Evolutionary conservation across 2,329 filamentous ascomycete genomes (phyloP).

Genomic region (Ophidiomyces ophidiicola): DNA sequence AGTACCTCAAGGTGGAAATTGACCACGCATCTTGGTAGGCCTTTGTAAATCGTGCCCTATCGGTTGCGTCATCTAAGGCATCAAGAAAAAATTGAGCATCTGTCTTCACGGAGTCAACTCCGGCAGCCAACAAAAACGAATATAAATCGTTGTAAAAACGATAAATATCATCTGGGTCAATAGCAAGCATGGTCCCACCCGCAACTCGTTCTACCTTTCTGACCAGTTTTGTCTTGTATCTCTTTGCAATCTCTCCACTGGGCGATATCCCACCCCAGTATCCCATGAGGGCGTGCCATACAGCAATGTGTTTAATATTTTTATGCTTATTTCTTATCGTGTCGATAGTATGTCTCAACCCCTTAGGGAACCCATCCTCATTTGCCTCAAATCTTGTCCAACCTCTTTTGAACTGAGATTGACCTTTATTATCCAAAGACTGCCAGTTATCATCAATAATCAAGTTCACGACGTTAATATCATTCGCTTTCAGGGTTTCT

Average conservation of each 20-base stretch:
- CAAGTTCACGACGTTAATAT: conserved; percentile 68
- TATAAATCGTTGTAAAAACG: conserved; percentile 90
- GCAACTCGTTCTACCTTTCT: conserved; percentile 42
- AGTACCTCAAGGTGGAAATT: conserved; percentile 62
- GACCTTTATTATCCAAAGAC: conserved; percentile 49
- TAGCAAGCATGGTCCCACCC: conserved; percentile 56
- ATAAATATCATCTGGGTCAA: conserved; percentile 60
- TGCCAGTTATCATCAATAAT: conserved; percentile 99
- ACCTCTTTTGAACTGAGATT: conserved; percentile 40
- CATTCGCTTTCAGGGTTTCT: conserved; percentile 54
- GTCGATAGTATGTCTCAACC: conserved; percentile 58
- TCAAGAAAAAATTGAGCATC: conserved; percentile 89
- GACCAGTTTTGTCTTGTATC: conserved; percentile 60
- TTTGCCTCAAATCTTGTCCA: conserved; percentile 86
- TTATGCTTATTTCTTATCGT: conserved; percentile 58
- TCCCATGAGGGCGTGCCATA: conserved; percentile 81
- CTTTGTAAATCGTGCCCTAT: conserved; percentile 58
- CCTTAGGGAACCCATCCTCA: conserved; percentile 61
- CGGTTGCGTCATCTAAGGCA: conserved; percentile 53
- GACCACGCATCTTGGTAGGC: conserved; percentile 81
- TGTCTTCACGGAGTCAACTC: conserved; percentile 80
- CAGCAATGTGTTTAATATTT: conserved; percentile 68
- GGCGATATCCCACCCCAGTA: conserved; percentile 88
- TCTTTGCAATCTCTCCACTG: conserved; percentile 57
- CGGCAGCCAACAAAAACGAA: conserved; percentile 57